phyloP scores from a whole-genome alignment of 495 filamentous ascomycete species.

The Apiosordaria backusii region DNA sequence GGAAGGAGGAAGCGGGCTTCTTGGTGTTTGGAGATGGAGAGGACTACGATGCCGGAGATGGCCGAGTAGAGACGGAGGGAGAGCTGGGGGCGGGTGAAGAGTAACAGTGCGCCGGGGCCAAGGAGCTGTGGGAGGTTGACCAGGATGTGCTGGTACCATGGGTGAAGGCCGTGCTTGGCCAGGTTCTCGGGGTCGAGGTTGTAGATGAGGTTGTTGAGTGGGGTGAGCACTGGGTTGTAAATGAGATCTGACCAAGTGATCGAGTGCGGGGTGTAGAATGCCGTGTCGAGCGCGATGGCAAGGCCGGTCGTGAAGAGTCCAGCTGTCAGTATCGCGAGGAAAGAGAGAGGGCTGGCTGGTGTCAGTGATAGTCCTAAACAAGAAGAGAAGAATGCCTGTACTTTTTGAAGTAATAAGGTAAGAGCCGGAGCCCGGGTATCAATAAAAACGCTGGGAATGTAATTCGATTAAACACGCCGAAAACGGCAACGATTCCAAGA shows the following conservation, averaged over 20 bases:
- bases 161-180: slow-evolving; percentile 85
- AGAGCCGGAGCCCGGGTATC: slow-evolving; percentile 71
- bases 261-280: slow-evolving; percentile 65
- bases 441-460: slow-evolving; percentile 92
- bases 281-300: slow-evolving; percentile 77
- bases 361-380: slow-evolving; percentile 23
- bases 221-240: slow-evolving; percentile 71
- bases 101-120: slow-evolving; percentile 74
- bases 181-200: slow-evolving; percentile 75
- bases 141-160: slow-evolving; percentile 83
- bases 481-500: slow-evolving; percentile 74
- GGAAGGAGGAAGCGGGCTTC: slow-evolving; percentile 93
- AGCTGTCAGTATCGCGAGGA: slow-evolving; percentile 58
- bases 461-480: slow-evolving; percentile 91
- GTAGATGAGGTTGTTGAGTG: slow-evolving; percentile 87
- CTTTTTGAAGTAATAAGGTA: slow-evolving; percentile 83
- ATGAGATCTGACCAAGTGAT: slow-evolving; percentile 54
- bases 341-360: slow-evolving; percentile 58
- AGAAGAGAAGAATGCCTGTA: slow-evolving; percentile 37
- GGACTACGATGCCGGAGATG: slow-evolving; percentile 70
- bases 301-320: slow-evolving; percentile 60
- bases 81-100: slow-evolving; percentile 56
- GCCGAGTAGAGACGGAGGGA: slow-evolving; percentile 69
- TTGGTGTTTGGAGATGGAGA: slow-evolving; percentile 88
- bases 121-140: slow-evolving; percentile 85